Base-by-base conservation (phyloP, 306 rosid species). In the Abrus pulchellus region DNA sequence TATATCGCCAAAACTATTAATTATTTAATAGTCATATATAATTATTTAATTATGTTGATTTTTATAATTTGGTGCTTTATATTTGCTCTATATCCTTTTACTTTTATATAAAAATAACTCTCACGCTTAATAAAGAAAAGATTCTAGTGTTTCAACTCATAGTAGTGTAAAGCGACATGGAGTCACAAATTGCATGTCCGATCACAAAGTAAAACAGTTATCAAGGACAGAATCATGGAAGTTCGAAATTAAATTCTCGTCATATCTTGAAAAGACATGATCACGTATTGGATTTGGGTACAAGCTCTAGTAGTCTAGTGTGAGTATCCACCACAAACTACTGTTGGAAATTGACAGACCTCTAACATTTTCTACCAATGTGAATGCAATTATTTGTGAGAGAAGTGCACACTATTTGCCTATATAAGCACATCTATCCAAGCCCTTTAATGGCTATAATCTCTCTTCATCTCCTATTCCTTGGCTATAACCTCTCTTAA, bases 351-450 rank as follows among this genome's bases (percentile, higher is more conserved):
- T 33, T 29, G 83, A 83, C 79, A 70, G 0, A 33, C 50, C 41
- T 54, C 64, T 41, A 62, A 77, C 75, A 72, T 62, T 75, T 59
- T 72, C 70, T 68, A 49, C 68, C 80, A 59, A 30, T 41, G 43
- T 41, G 71, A 70, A 49, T 71, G 49, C 86, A 85, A 81, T 80
- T 76, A 85, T 85, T 56, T 76, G 83, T 8, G 85, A 81, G 83
- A 77, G 74, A 56, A 63, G 28, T 72, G 27, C 70, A 47, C 76
- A 34, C 33, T 47, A 9, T 57, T 85, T 54, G 43, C 79, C 86
- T 86, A 79, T 86, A 86, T 82, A 86, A 74, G 34, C 75, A 28
- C 75, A 28, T 63, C 68, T 33, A 50, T 30, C 14, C 57, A 52
- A 34, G 3, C 52, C 77, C 38, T 68, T 41, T 20, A 70, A 69